Evolutionary conservation across 805 yeast species (phyloP).

Genomic region (Candida gorgasii): DNA sequence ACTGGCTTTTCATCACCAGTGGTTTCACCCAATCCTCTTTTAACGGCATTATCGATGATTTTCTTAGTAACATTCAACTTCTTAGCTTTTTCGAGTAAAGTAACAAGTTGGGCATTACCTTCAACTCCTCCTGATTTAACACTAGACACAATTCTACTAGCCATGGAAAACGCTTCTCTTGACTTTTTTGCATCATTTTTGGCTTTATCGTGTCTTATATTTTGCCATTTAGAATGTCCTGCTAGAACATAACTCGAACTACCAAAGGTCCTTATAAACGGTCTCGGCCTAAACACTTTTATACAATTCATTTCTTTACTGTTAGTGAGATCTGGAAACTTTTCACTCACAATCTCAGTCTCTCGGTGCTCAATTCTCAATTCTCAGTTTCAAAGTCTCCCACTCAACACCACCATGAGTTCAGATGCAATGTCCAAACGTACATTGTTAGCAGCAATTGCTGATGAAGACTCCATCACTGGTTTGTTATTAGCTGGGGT

Average conservation of each 20-base stretch:
- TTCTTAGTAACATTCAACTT: conserved; percentile 76
- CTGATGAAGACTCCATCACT: conserved; percentile 97
- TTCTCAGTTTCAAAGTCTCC: not conserved
- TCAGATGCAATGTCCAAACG: conserved; percentile 61
- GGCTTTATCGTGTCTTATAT: conserved; percentile 91
- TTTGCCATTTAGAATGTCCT: conserved; percentile 96
- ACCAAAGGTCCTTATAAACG: conserved; percentile 15
- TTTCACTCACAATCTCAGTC: not conserved
- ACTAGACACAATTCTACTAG: conserved; percentile 72
- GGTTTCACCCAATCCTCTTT: conserved; percentile 75
- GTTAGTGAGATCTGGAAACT: not conserved
- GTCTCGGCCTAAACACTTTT: not conserved
- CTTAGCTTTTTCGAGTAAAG: conserved; percentile 77
- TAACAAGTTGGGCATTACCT: conserved; percentile 59
- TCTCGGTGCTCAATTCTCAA: not conserved
- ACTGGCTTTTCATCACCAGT: conserved; percentile 46
- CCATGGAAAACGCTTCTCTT: conserved; percentile 65
- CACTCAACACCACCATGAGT: conserved; percentile 20
- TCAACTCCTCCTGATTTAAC: conserved; percentile 75
- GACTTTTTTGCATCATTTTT: conserved; percentile 83
- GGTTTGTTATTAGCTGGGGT: conserved; percentile 94
- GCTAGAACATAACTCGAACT: conserved; percentile 32
- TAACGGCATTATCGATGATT: conserved; percentile 84
- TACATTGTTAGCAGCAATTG: conserved; percentile 86
- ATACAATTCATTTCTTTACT: not conserved